phyloP scores from a whole-genome alignment of 129 eudicot genomes.

The Lonicera japonica region DNA sequence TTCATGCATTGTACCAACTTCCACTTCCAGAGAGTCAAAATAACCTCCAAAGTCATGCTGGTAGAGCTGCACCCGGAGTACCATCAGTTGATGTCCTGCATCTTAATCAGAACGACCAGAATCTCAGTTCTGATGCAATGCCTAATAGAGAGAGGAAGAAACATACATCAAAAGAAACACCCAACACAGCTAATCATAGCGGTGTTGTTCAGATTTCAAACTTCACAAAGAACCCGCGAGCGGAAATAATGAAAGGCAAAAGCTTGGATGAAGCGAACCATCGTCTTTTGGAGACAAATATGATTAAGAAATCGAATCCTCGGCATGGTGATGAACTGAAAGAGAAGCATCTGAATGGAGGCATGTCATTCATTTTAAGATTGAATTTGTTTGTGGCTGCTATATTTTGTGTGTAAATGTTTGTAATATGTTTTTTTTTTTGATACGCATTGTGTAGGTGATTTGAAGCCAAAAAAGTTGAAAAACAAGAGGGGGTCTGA shows the following conservation, averaged over 20 bases:
- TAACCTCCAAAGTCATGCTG: slow-evolving; percentile 27
- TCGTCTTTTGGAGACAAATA: slow-evolving; percentile 21
- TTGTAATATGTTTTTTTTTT: not conserved
- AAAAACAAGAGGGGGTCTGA: slow-evolving; percentile 41
- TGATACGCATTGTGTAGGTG: slow-evolving; percentile 42
- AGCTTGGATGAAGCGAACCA: slow-evolving; percentile 23
- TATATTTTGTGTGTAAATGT: slow-evolving; percentile 20
- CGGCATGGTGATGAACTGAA: slow-evolving; percentile 26
- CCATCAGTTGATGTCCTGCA: slow-evolving; percentile 23
- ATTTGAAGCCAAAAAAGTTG: slow-evolving; percentile 33
- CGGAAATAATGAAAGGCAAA: slow-evolving; percentile 26
- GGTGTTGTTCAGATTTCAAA: slow-evolving; percentile 28
- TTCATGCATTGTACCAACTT: slow-evolving; percentile 32
- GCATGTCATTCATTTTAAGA: slow-evolving; percentile 1
- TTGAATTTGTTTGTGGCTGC: slow-evolving; percentile 9
- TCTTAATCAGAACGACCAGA: slow-evolving; percentile 17
- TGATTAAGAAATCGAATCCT: slow-evolving; percentile 17
- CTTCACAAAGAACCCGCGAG: slow-evolving; percentile 25
- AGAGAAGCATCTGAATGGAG: slow-evolving; percentile 31
- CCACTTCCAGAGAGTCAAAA: slow-evolving; percentile 33
- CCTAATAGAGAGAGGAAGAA: slow-evolving; percentile 28
- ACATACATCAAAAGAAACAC: slow-evolving; percentile 25
- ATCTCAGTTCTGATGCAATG: slow-evolving; percentile 18
- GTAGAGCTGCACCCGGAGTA: slow-evolving; percentile 16
- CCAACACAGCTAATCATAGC: slow-evolving; percentile 17